Conservation (phyloP, 2,329 filamentous ascomycete species). For the Arthrobotrys pseudoclavata region DNA sequence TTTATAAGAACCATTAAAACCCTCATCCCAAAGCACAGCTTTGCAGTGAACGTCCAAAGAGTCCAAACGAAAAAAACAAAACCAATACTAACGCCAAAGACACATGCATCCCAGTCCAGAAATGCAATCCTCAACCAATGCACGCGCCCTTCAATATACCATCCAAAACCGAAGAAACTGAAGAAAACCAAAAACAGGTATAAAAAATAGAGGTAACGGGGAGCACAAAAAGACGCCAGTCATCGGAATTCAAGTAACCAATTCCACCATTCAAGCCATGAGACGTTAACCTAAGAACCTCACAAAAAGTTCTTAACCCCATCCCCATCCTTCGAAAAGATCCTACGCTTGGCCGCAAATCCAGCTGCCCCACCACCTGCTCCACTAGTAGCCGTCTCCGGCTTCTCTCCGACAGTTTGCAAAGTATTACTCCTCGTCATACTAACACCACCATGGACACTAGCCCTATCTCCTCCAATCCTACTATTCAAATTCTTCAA, state of each 20-base stretch:
- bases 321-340: conserved; percentile 65
- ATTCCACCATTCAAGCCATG: neutral
- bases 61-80: neutral
- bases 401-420: conserved; percentile 65
- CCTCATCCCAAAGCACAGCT: conserved; percentile 39
- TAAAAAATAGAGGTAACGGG: neutral
- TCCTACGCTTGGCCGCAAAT: conserved; percentile 62
- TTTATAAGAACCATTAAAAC: neutral
- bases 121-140: conserved; percentile 24
- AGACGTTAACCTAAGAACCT: neutral
- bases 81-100: conserved; percentile 30
- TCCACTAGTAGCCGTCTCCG: conserved; percentile 60
- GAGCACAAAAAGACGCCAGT: neutral
- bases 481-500: conserved; percentile 78
- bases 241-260: neutral
- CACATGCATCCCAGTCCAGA: conserved; percentile 30
- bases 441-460: conserved; percentile 40
- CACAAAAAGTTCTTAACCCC: conserved; percentile 67
- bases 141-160: conserved; percentile 13
- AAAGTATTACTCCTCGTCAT: conserved; percentile 63
- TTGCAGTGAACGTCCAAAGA: conserved; percentile 2
- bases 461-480: conserved; percentile 43
- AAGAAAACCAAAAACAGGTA: conserved; percentile 12
- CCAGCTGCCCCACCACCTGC: conserved; percentile 4
- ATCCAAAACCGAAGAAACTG: conserved; percentile 8